These are phyloP conservation scores for Sordaria brevicollis DNA, from an alignment of 495 filamentous ascomycete genomes.

Conservation along the genomic window DNA sequence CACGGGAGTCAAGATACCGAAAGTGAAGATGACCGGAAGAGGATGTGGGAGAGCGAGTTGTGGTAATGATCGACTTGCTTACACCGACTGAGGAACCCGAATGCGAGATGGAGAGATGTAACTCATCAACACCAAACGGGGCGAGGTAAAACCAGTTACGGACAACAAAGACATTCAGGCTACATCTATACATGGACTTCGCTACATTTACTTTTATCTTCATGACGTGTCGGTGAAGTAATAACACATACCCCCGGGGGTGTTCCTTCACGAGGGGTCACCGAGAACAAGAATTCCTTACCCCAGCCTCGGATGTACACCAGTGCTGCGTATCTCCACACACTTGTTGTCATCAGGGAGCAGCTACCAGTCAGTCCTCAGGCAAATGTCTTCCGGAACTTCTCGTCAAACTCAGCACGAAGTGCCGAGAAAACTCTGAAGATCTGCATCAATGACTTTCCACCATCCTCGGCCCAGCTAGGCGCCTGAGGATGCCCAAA, in stretches of 20 bases:
- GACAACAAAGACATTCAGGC: neutral
- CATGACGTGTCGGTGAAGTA: no score
- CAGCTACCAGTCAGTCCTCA: neutral
- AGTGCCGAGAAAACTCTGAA: constrained; percentile 46
- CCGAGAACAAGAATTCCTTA: neutral
- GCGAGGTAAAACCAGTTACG: neutral
- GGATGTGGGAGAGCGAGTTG: neutral
- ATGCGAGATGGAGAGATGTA: neutral
- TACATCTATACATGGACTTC: neutral
- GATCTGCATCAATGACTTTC: constrained; percentile 44
- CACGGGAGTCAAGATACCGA: neutral
- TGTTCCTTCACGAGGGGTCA: neutral
- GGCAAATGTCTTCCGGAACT: constrained; percentile 52
- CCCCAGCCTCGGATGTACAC: neutral
- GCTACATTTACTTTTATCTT: no score
- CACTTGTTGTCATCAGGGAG: neutral
- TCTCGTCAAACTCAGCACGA: constrained; percentile 50
- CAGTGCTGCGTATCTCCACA: neutral
- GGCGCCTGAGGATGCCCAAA: neutral
- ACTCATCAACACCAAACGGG: neutral
- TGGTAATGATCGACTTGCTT: neutral
- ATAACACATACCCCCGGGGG: no score
- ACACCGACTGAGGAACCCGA: neutral
- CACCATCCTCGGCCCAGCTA: constrained; percentile 9
- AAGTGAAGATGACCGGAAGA: neutral